Evolutionary conservation across 371 early-diverging fungal genomes (phyloP), one percentile per base, ranked within the genome.

Genomic region (Mortierella sp.): DNA sequence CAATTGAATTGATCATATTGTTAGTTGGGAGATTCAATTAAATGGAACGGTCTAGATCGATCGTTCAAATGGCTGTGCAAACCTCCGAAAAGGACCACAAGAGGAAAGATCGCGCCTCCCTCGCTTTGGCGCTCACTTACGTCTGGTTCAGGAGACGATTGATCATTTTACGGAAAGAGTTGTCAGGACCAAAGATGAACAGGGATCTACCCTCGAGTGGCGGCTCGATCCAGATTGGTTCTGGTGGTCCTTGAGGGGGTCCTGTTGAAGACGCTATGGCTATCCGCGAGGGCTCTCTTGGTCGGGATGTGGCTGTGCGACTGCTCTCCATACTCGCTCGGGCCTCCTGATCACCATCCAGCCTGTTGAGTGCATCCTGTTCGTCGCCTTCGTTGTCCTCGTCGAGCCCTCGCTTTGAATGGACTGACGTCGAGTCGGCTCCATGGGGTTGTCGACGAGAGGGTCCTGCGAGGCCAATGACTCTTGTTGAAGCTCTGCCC

Each of bases 401-500:
- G 1, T 76, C 71, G 21, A 27, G 43, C 24, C 65, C 54, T n/a
- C 35, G 68, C n/a, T 70, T 58, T 24, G 65, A 60, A 41, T 71
- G 77, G 7, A 71, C 46, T 1, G 78, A 68, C 4, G 75, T 27
- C 27, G 65, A 43, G 4, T 80, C 78, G 16, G 70, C 58, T 27
- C 71, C 54, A n/a, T 72, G 38, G 24, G 80, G 76, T 11, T 84
- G 80, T 14, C 72, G 74, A 29, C 38, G 65, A 12, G 83, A 79
- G 6, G 83, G 72, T 65, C 78, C 79, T 21, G 73, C 55, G 24
- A 78, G 70, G 51, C 81, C 81, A 41, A 85, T 74, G 70, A 85
- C 86, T 77, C 86, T 75, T 27, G 86, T 85, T 48, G 86, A 85
- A 12, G 86, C 86, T 29, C 86, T 75, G 7, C 80, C 82, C 1